A percentile compares a stretch with the other conserved stretches of the same genome.
Conservation (phyloP, 2,329 filamentous ascomycete genomes). For the Chaetomiaceae sp. region DNA sequence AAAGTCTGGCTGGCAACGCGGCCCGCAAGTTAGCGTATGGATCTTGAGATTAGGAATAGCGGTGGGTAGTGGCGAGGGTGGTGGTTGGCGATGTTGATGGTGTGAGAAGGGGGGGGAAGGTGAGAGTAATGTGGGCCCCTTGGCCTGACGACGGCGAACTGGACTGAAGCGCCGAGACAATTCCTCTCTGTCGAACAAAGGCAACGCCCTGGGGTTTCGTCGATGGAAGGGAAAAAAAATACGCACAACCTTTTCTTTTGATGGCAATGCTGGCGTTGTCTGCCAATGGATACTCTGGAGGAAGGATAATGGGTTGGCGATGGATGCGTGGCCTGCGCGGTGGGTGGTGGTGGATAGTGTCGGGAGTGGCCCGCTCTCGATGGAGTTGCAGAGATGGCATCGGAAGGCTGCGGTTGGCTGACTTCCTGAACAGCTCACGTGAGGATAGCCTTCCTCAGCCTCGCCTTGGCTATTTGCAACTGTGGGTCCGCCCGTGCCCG, state of each 20-base stretch:
- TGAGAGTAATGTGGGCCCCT: conserved; percentile 3
- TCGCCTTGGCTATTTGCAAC: background rate
- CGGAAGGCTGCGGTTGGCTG: no score
- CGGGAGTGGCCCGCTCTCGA: conserved; percentile 22
- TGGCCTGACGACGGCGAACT: background rate
- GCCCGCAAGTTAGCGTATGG: conserved; percentile 12
- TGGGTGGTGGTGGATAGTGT: conserved; percentile 14
- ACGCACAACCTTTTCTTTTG: conserved; percentile 21
- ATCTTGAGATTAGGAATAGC: background rate
- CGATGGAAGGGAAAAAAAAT: conserved; percentile 18
- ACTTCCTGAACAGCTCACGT: conserved; percentile 1
- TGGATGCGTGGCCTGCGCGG: conserved; percentile 19
- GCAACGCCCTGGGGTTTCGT: conserved; percentile 7
- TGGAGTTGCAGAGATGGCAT: background rate
- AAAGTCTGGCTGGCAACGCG: conserved; percentile 8
- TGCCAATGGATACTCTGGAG: conserved; percentile 30
- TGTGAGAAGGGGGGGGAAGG: background rate
- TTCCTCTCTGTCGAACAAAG: background rate
- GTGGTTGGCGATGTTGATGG: background rate
- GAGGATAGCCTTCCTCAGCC: background rate
- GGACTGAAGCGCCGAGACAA: background rate
- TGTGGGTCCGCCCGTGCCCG: no score
- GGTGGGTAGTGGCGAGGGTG: conserved; percentile 1
- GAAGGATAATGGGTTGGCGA: conserved; percentile 30
- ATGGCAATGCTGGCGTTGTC: conserved; percentile 22